These are phyloP conservation scores for Lignosus rhinocerotis DNA, from an alignment of 1,284 basidiomycete genomes.

Conservation along the genomic window DNA sequence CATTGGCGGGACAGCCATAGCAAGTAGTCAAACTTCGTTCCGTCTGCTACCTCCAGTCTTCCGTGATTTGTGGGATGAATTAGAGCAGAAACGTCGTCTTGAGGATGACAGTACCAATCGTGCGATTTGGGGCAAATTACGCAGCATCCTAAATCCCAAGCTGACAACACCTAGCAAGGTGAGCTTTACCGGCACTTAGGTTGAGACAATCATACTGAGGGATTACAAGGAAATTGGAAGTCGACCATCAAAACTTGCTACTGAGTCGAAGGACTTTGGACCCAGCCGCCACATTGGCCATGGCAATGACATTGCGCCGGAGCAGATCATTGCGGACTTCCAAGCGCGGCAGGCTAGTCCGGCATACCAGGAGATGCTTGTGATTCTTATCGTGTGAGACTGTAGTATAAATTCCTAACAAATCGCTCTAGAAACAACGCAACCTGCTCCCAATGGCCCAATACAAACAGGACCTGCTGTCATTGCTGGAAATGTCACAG, in stretches of 20 bases:
- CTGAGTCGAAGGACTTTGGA: slow-evolving; percentile 21
- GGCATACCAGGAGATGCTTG: slow-evolving; percentile 88
- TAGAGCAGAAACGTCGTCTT: slow-evolving; percentile 67
- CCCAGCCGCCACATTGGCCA: slow-evolving; percentile 16
- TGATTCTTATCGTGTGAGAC: slow-evolving; percentile 40
- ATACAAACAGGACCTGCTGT: slow-evolving; percentile 78
- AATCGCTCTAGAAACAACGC: slow-evolving; percentile 55
- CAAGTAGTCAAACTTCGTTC: slow-evolving; percentile 58
- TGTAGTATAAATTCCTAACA: background rate
- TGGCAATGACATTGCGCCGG: slow-evolving; percentile 34
- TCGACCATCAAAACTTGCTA: slow-evolving; percentile 33
- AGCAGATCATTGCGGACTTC: slow-evolving; percentile 62
- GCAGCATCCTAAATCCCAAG: slow-evolving; percentile 61
- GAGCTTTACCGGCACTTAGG: slow-evolving; percentile 5
- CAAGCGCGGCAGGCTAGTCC: slow-evolving; percentile 57
- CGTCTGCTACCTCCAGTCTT: slow-evolving; percentile 80
- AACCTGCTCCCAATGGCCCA: slow-evolving; percentile 85
- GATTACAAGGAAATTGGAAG: slow-evolving; percentile 28
- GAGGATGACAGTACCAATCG: slow-evolving; percentile 70
- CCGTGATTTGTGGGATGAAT: slow-evolving; percentile 92
- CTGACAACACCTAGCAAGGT: slow-evolving; percentile 47
- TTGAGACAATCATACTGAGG: background rate
- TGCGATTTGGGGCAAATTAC: slow-evolving; percentile 69
- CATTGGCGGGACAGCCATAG: slow-evolving; percentile 41
- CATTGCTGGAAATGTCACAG: slow-evolving; percentile 76